These are phyloP conservation scores for Kwoniella heveanensis DNA, from an alignment of 768 basidiomycete species.

Conservation along the genomic window DNA sequence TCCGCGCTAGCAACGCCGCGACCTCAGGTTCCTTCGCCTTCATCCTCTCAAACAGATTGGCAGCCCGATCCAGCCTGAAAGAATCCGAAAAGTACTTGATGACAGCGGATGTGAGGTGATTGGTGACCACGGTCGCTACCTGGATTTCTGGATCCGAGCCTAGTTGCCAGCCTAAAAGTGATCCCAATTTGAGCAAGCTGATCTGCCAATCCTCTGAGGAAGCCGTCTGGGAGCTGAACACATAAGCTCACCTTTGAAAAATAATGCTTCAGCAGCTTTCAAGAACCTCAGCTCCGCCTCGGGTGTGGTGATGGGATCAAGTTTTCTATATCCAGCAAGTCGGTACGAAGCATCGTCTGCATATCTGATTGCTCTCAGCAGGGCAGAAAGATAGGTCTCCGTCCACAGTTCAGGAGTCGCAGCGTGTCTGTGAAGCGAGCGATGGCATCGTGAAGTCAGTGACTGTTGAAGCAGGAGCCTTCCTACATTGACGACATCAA, in stretches of 20 bases:
- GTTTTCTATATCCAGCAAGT: slow-evolving; percentile 88
- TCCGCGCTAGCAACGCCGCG: slow-evolving; percentile 77
- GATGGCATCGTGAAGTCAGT: not conserved
- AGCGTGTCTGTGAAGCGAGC: slow-evolving; percentile 66
- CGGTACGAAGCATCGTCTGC: slow-evolving; percentile 91
- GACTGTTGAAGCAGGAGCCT: too few species aligned
- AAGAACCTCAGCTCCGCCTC: slow-evolving; percentile 90
- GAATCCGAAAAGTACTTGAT: slow-evolving; percentile 97
- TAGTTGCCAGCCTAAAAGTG: slow-evolving; percentile 83
- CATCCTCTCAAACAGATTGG: slow-evolving; percentile 91
- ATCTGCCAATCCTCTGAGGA: slow-evolving; percentile 1
- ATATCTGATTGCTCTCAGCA: slow-evolving; percentile 88
- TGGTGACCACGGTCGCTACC: slow-evolving; percentile 93
- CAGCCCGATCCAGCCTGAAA: slow-evolving; percentile 79
- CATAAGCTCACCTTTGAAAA: slow-evolving; percentile 69
- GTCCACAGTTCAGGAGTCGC: slow-evolving; percentile 93
- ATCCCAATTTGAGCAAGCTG: not conserved
- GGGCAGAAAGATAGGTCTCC: slow-evolving; percentile 92
- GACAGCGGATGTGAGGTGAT: slow-evolving; percentile 90
- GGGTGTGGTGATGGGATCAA: slow-evolving; percentile 86
- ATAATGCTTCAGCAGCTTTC: slow-evolving; percentile 83
- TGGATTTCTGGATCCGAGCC: slow-evolving; percentile 99
- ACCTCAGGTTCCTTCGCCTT: slow-evolving; percentile 85
- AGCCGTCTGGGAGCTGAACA: not conserved
- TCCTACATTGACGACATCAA: too few species aligned